Percentiles rank a stretch among this genome's conserved stretches.
Conservation (phyloP, 164 flowering plant species). For the Stephania japonica region DNA sequence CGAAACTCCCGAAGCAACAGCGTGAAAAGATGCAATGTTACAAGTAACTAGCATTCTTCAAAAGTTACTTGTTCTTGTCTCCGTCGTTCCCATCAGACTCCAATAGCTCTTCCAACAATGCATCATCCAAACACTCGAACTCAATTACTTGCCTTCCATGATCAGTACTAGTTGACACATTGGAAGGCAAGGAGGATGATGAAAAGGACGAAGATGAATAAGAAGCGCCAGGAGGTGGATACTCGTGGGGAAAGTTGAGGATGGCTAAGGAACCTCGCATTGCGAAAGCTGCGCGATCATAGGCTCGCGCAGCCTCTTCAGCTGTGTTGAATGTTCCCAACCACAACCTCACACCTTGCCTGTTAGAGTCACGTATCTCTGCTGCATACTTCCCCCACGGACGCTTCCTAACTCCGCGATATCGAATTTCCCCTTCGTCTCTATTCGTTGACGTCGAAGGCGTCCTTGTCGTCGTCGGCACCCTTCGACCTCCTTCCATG, state of each 20-base stretch:
- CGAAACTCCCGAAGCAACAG: too few species aligned
- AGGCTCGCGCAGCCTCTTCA: slow-evolving; percentile 30
- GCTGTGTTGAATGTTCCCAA: slow-evolving; percentile 28
- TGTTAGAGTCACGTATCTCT: slow-evolving; percentile 26
- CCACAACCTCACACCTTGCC: slow-evolving; percentile 20
- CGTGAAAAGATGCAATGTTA: too few species aligned
- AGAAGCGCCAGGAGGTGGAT: neutral
- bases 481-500: neutral
- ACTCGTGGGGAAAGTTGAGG: slow-evolving; percentile 28
- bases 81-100: slow-evolving; percentile 8
- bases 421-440: too few species aligned
- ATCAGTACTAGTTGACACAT: neutral
- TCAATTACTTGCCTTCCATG: slow-evolving; percentile 16
- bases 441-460: too few species aligned
- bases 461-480: neutral
- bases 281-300: slow-evolving; percentile 24
- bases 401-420: slow-evolving; percentile 25
- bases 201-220: neutral
- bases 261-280: slow-evolving; percentile 26
- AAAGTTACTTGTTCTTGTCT: neutral
- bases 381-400: slow-evolving; percentile 34
- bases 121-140: slow-evolving; percentile 19
- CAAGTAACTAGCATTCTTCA: too few species aligned
- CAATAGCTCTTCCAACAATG: slow-evolving; percentile 20
- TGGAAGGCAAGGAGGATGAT: neutral